Conservation (phyloP, 2,329 filamentous ascomycete species). For the Beauveria pseudobassiana region DNA sequence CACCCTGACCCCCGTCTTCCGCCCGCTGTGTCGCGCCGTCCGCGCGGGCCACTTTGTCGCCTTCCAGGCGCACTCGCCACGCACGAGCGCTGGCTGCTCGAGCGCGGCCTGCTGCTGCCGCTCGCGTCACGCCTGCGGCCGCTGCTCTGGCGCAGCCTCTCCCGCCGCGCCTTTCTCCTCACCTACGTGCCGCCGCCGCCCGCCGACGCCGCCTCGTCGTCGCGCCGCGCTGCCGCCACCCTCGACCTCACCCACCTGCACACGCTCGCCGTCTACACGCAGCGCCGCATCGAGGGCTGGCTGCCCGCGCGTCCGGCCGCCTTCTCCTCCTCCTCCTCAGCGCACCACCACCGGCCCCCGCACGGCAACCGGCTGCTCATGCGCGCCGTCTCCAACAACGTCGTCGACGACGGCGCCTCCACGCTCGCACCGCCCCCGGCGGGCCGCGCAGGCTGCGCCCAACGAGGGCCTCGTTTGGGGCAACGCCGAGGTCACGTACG, state of each 20-base stretch:
- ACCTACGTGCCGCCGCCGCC: constrained; percentile 62
- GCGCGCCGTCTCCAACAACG: constrained; percentile 41
- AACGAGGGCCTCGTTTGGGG: constrained; percentile 57
- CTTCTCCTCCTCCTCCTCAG: constrained; percentile 16
- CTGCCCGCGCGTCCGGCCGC: constrained; percentile 29
- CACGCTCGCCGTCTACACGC: constrained; percentile 55
- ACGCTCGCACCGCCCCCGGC: constrained; percentile 41
- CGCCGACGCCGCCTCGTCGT: constrained; percentile 34
- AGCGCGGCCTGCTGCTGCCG: constrained; percentile 66
- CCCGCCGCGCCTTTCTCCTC: constrained; percentile 69
- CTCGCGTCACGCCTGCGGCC: constrained; percentile 72
- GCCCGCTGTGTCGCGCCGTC: constrained; percentile 66
- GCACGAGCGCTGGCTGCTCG: constrained; percentile 66
- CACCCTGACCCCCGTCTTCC: constrained; percentile 58
- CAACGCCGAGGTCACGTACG: constrained; percentile 49
- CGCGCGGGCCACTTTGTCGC: constrained; percentile 64
- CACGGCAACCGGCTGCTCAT: constrained; percentile 45
- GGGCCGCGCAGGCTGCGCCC: constrained; percentile 39
- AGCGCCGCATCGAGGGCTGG: constrained; percentile 56
- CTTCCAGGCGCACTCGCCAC: constrained; percentile 62
- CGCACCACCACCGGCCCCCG: constrained; percentile 27
- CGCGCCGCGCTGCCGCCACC: constrained; percentile 56
- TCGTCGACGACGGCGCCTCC: constrained; percentile 28
- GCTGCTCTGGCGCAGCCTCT: constrained; percentile 76
- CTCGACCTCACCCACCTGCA: constrained; percentile 66